Percentiles rank a stretch among this genome's conserved stretches.
These are phyloP conservation scores for Neurospora sp. DNA, from an alignment of 495 filamentous ascomycete species.

Conservation along the genomic window DNA sequence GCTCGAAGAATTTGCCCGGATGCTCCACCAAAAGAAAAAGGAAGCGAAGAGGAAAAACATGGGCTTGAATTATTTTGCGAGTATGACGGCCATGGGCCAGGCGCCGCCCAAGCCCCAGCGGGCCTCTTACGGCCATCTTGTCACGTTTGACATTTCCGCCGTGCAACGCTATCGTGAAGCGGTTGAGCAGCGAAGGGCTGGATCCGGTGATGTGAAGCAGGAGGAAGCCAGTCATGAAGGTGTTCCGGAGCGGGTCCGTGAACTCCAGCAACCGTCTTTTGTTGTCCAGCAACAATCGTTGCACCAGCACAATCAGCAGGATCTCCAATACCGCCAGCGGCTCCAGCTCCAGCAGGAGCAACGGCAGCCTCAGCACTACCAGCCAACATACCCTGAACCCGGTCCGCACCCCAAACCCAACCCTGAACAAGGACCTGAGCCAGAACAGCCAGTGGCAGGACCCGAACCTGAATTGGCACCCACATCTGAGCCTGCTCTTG, in stretches of 20 bases:
- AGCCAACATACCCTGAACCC: not conserved
- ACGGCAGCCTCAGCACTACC: not conserved
- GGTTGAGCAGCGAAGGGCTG: not conserved
- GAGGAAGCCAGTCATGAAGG: conserved; percentile 25
- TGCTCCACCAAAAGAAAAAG: conserved; percentile 35
- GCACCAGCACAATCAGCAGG: not conserved
- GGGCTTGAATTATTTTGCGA: conserved; percentile 38
- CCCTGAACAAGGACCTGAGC: conserved; percentile 2
- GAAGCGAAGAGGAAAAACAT: conserved; percentile 39
- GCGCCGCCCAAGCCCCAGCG: conserved; percentile 28
- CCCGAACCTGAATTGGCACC: conserved; percentile 1
- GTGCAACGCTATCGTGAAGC: conserved; percentile 2
- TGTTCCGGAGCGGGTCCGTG: conserved; percentile 4
- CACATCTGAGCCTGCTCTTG: conserved; percentile 1
- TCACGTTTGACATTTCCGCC: conserved; percentile 26
- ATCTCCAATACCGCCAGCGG: not conserved
- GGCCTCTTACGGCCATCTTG: conserved; percentile 32
- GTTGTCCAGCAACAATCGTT: not conserved
- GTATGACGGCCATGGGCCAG: conserved; percentile 19
- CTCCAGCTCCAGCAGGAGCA: not conserved
- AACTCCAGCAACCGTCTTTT: not conserved
- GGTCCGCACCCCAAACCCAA: not conserved
- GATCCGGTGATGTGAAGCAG: not conserved
- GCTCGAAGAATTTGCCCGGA: conserved; percentile 29
- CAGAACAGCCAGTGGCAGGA: conserved; percentile 6